Base-by-base conservation (phyloP, 2,329 filamentous ascomycete species). In the Teratosphaeria nubilosa region DNA sequence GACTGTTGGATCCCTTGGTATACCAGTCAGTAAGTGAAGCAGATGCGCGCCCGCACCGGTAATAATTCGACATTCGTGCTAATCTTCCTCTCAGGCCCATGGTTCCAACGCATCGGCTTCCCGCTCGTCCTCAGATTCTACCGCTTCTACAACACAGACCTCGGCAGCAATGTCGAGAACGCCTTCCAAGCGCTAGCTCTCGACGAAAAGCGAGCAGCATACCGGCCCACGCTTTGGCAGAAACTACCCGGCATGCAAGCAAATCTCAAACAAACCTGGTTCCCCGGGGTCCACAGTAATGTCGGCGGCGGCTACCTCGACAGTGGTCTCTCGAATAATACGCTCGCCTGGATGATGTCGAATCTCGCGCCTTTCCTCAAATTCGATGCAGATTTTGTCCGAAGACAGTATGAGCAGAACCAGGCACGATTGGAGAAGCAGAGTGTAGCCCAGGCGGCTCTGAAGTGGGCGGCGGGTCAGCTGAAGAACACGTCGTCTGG, bases 321-420 rank as follows among this genome's bases (percentile, higher is more conserved):
- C 55, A 69, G 71, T 53, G 70, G 76, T 16, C 69, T 77, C 32
- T 70, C 75, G n/a, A 74, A 80, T 57, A 78, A 81, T 37, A 74
- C 76, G 3, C 65, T 81, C 2, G 79, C 78, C 6, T 82, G 79
- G 78, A 81, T 81, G 79, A 78, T 81, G 64, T 72, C 74, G 27
- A 77, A 80, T 59, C 61, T 80, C 32, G 68, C 72, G 48, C 68
- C 70, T 3, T 74, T 74, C 51, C 63, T 76, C 60, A 74, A 77
- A 51, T 72, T 78, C 61, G 67, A 75, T 51, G 66, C 70, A 3
- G 70, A 73, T 25, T 77, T 75, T 58, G 57, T 78, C 10, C 69
- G 74, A 6, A 70, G 74, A 56, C 73, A 76, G 54, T 72, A 75
- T 25, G 71, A 74, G 24, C 64, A 71, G 50, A 78, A 76, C 16